Base-by-base conservation (phyloP, 208 protist species). In the Leishmania turanica region DNA sequence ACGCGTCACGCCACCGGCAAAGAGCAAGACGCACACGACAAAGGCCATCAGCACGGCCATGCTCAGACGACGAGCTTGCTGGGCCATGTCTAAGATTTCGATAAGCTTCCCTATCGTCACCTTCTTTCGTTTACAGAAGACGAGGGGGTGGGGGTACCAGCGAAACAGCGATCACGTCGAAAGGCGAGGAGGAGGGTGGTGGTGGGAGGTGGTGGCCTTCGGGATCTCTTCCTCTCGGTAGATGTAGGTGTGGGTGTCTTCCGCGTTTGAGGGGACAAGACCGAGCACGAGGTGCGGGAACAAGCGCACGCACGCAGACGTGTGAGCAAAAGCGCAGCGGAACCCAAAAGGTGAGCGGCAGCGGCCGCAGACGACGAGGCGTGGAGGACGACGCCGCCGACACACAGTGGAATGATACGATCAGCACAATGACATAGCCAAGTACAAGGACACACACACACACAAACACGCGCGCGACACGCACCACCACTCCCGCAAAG, bases 11-110 rank as follows among this genome's bases (percentile, higher is more conserved):
- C 17, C 45, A n/a, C 47, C 37, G 19, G 24, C 13, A 62, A 72
- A 49, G 27, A 60, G 15, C 71, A 37, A 4, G 72, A 31, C 53
- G 71, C 45, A 70, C 31, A 42, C 72, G 42, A 62, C 45, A 65
- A 40, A 56, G n/a, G 51, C 58, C 78, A 82, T n/a, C 45, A 53
- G 45, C 21, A 45, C 72, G 5, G 60, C 31, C 27, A 71, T 53
- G 24, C 13, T 49, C 21, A 42, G 21, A n/a, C 47, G 62, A 77
- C 56, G 49, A 54, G 45, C 21, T 8, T 1, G 21, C 11, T 45
- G 54, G 17, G 24, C 27, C 72, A 73, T 78, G 11, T n/a, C 17
- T 15, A 70, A 19, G 34, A 40, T 70, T 40, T 45, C 31, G 7
- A 45, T 8, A 31, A 3, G 37, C 66, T 47, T 5, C 37, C 45